Conservation (phyloP, 768 basidiomycete genomes). For the Postia placenta region DNA sequence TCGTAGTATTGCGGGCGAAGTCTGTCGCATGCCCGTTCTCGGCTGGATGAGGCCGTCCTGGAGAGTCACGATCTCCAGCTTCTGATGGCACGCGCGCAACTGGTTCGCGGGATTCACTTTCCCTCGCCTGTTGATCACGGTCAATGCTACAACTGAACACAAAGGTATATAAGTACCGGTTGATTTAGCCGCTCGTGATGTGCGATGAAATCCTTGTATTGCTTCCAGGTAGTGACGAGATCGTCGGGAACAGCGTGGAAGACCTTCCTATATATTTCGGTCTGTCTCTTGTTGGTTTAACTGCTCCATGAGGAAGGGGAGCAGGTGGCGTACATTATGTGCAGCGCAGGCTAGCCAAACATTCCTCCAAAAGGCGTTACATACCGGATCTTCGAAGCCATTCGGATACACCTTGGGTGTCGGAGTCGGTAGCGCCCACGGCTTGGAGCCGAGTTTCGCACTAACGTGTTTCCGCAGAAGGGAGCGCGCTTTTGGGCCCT, state of each 20-base stretch:
- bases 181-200: slow-evolving; percentile 73
- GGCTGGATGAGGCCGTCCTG: slow-evolving; percentile 21
- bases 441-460: slow-evolving; percentile 44
- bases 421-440: slow-evolving; percentile 58
- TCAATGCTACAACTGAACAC: not conserved
- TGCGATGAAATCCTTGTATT: slow-evolving; percentile 80
- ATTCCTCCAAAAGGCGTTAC: slow-evolving; percentile 83
- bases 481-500: slow-evolving; percentile 43
- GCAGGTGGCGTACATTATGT: slow-evolving; percentile 64
- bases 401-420: slow-evolving; percentile 71
- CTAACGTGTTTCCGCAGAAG: slow-evolving; percentile 47
- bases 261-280: slow-evolving; percentile 91
- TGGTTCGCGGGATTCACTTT: slow-evolving; percentile 35
- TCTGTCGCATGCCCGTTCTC: slow-evolving; percentile 13
- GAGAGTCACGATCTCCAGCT: slow-evolving; percentile 33
- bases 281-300: slow-evolving; percentile 41
- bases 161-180: slow-evolving; percentile 38
- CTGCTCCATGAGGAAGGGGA: not conserved
- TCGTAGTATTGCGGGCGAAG: slow-evolving; percentile 12
- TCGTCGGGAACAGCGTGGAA: slow-evolving; percentile 95
- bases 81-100: slow-evolving; percentile 56
- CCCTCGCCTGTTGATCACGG: slow-evolving; percentile 33
- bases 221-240: slow-evolving; percentile 89
- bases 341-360: slow-evolving; percentile 84
- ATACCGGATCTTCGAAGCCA: slow-evolving; percentile 85